Percentiles rank a stretch among this genome's conserved stretches.
These are phyloP conservation scores for Erucastrum elatum DNA, from an alignment of 345 rosid genomes.

Conservation along the genomic window DNA sequence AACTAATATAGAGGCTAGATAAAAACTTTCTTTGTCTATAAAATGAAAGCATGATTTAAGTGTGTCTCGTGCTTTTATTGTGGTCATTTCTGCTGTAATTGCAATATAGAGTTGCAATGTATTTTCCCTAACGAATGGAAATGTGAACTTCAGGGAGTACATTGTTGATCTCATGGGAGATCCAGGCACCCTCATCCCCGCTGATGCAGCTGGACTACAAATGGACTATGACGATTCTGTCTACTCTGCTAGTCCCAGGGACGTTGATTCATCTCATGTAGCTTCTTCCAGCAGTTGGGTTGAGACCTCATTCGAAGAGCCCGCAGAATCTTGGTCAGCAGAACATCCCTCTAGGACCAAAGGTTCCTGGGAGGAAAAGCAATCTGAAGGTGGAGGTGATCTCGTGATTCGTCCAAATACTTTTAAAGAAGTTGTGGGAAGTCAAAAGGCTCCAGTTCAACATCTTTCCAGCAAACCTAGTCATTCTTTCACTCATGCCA, in stretches of 20 bases:
- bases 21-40: conserved; percentile 1
- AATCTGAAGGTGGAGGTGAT: conserved; percentile 48
- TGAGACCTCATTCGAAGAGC: conserved; percentile 65
- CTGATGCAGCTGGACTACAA: conserved; percentile 73
- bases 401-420: conserved; percentile 33
- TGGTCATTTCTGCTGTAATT: conserved; percentile 3
- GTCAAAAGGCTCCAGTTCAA: conserved; percentile 34
- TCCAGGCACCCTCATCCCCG: conserved; percentile 94
- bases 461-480: conserved; percentile 50
- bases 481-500: conserved; percentile 58
- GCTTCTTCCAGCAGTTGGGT: conserved; percentile 74
- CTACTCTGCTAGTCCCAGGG: conserved; percentile 71
- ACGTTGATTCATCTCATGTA: conserved; percentile 55
- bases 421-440: conserved; percentile 30
- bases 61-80: conserved; percentile 16
- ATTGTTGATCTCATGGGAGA: conserved; percentile 95
- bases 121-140: conserved; percentile 1
- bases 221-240: conserved; percentile 62
- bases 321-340: conserved; percentile 53
- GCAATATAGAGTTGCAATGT: not conserved
- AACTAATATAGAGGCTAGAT: conserved; percentile 9
- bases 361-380: conserved; percentile 41
- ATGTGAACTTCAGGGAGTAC: conserved; percentile 81
- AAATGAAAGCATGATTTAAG: conserved; percentile 13
- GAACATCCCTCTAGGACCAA: conserved; percentile 52